Evolutionary conservation across 1,284 basidiomycete genomes (phyloP), one percentile per base, ranked within the genome.

Genomic region (Pholiota adiposa): DNA sequence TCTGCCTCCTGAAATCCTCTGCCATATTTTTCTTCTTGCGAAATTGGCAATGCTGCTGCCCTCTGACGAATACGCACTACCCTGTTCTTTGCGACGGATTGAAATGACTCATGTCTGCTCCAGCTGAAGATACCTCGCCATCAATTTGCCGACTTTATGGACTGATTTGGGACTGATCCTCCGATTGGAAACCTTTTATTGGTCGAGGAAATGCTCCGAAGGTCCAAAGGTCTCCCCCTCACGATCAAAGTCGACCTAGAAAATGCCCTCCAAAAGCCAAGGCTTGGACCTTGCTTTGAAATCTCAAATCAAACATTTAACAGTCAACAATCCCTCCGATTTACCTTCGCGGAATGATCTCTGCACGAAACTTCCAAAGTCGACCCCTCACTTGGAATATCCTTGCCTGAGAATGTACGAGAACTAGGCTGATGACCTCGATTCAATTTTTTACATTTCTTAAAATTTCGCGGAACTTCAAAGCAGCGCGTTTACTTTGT

Each of bases 221-320:
- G 29, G 11, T 31, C 29, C 29, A 70, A 69, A 58, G n/a, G 60
- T 29, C 66, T 73, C n/a, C 55, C 53, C 9, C 56, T 73, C 16
- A 61, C 66, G 16, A 63, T 67, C 16, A 61, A 66, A 41, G 21
- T 56, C 18, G 7, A 44, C 19, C 56, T 6, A 4, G 44, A 40
- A 19, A 12, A 6, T 31, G 5, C 5, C 18, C 25, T 6, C 1
- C 16, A 36, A 14, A 16, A n/a, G n/a, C 16, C 27, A 7, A 38
- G 34, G 14, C 12, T 18, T 38, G 7, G 29, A 49, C 21, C 21
- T 44, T 3, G 31, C 44, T 27, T n/a, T 46, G 0, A 51, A n/a
- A n/a, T n/a, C 58, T 44, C 34, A 31, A 4, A 56, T 62, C 8
- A n/a, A 33, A 6, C 33, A 23, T 14, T n/a, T 58, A 3, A 29